Conservation (phyloP, 2,329 filamentous ascomycete species). For the Aureobasidium mangrovei region DNA sequence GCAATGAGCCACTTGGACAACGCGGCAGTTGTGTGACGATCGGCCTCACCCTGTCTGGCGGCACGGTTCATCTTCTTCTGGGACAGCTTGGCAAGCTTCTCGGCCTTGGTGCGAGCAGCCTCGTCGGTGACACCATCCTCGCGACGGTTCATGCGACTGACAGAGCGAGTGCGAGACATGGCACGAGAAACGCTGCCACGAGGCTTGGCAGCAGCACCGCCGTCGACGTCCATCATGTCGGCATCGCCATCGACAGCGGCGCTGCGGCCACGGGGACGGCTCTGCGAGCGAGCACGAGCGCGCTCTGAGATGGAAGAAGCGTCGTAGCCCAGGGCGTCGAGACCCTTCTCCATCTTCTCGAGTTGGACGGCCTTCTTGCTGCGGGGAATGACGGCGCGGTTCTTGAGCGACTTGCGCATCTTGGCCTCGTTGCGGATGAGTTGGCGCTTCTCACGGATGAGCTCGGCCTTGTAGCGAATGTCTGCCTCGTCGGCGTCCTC, state of each 20-base stretch:
- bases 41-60: slow-evolving; percentile 92
- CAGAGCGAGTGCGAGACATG: slow-evolving; percentile 61
- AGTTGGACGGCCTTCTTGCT: slow-evolving; percentile 71
- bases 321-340: slow-evolving; percentile 80
- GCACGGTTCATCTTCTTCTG: slow-evolving; percentile 99
- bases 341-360: slow-evolving; percentile 75
- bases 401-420: slow-evolving; percentile 96
- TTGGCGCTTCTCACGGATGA: slow-evolving; percentile 90
- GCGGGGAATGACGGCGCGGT: slow-evolving; percentile 85
- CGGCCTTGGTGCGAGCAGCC: slow-evolving; percentile 63
- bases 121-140: slow-evolving; percentile 69
- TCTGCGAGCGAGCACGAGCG: slow-evolving; percentile 56
- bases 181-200: slow-evolving; percentile 42
- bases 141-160: slow-evolving; percentile 57
- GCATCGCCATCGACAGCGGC: slow-evolving; percentile 51
- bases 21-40: slow-evolving; percentile 75
- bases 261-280: slow-evolving; percentile 48
- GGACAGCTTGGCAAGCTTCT: slow-evolving; percentile 75
- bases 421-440: slow-evolving; percentile 89
- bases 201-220: slow-evolving; percentile 22
- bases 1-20: slow-evolving; percentile 86
- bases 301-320: slow-evolving; percentile 64
- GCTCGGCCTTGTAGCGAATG: slow-evolving; percentile 79
- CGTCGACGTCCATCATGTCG: slow-evolving; percentile 64
- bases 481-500: slow-evolving; percentile 87